These are phyloP conservation scores for Arachnomyces sp. DNA, from an alignment of 2,329 filamentous ascomycete species.

Conservation along the genomic window DNA sequence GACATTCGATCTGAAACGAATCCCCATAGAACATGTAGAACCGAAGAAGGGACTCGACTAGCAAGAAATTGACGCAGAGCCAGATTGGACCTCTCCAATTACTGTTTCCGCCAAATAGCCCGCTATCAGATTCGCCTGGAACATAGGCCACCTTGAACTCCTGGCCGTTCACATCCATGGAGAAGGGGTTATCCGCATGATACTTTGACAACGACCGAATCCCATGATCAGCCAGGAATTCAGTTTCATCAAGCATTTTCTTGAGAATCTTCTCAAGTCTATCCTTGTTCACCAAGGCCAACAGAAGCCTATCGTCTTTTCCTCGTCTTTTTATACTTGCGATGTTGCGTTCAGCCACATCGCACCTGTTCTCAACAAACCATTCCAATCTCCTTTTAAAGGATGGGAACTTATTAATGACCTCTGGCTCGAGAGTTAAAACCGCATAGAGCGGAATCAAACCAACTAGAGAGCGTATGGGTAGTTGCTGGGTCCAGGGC, in stretches of 20 bases:
- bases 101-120: constrained; percentile 92
- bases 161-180: constrained; percentile 93
- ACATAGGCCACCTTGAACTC: constrained; percentile 82
- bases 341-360: constrained; percentile 88
- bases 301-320: constrained; percentile 77
- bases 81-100: constrained; percentile 97
- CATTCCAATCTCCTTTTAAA: constrained; percentile 92
- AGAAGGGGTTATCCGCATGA: constrained; percentile 82
- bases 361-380: constrained; percentile 83
- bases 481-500: constrained; percentile 86
- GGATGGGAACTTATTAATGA: constrained; percentile 81
- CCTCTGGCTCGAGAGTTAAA: constrained; percentile 83
- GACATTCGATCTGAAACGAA: constrained; percentile 82
- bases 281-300: constrained; percentile 88
- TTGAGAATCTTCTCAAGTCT: constrained; percentile 81
- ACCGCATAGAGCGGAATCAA: constrained; percentile 91
- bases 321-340: constrained; percentile 85
- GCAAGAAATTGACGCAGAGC: constrained; percentile 90
- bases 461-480: constrained; percentile 84
- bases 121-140: constrained; percentile 91
- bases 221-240: constrained; percentile 84
- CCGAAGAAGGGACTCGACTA: constrained; percentile 87
- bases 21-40: constrained; percentile 96
- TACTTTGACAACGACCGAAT: constrained; percentile 88
- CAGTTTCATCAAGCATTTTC: constrained; percentile 87